phyloP scores from a whole-genome alignment of 768 basidiomycete genomes.

The Cystobasidium onofrii region DNA sequence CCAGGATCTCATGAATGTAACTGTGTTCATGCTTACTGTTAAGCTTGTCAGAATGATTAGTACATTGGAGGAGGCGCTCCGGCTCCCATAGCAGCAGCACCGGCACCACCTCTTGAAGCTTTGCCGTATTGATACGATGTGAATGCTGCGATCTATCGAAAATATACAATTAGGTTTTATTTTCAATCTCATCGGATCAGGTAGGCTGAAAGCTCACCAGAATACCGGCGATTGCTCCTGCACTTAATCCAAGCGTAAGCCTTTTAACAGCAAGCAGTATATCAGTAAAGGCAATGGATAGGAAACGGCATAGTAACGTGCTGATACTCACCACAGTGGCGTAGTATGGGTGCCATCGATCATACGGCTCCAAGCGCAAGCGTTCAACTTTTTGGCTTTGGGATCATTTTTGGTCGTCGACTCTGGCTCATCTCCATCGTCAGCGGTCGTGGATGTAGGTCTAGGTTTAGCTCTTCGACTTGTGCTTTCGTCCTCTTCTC shows the following conservation, averaged over 20 bases:
- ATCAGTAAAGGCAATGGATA: background rate
- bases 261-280: background rate
- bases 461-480: no score
- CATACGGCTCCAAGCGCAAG: background rate
- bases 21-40: no score
- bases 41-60: background rate
- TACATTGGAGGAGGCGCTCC: background rate
- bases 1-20: no score
- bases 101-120: background rate
- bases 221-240: background rate
- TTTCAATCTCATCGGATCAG: no score
- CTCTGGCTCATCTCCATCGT: background rate
- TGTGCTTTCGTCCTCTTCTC: no score
- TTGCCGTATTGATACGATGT: conserved; percentile 23
- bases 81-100: background rate
- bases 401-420: background rate
- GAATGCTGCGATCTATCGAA: background rate
- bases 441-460: background rate
- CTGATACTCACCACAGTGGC: background rate
- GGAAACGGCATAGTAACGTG: background rate
- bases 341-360: background rate
- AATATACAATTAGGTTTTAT: no score
- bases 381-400: background rate
- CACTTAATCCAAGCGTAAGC: background rate
- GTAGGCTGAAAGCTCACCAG: background rate